Evolutionary conservation across 148 eudicot species (phyloP).

Genomic region (Vaccinium macrocarpon): DNA sequence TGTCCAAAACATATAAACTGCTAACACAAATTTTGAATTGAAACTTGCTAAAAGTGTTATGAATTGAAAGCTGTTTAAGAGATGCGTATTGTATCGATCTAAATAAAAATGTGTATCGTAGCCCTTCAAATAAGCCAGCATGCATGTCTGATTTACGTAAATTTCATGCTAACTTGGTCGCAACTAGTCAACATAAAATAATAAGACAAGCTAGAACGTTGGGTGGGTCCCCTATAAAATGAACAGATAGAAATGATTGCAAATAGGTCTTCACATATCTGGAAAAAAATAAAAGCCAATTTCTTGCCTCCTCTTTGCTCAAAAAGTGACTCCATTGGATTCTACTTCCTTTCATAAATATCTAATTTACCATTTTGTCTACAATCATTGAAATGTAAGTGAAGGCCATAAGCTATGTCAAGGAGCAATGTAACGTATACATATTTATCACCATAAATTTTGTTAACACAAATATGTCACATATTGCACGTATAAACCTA

Average conservation of each 20-base stretch:
- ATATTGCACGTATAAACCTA: too few relatives aligned
- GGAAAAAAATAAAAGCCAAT: not conserved
- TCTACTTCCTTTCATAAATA: not conserved
- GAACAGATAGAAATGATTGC: not conserved
- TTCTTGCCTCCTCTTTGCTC: not conserved
- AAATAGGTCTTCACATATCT: not conserved
- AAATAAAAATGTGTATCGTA: too few relatives aligned
- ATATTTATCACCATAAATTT: too few relatives aligned
- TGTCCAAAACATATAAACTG: too few relatives aligned
- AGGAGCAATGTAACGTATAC: not conserved
- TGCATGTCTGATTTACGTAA: not conserved
- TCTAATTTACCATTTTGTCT: not conserved
- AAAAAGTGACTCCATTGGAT: not conserved
- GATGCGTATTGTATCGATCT: not conserved
- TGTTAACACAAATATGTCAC: too few relatives aligned
- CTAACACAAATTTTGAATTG: too few relatives aligned
- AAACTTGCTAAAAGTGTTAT: too few relatives aligned
- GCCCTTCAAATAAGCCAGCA: not conserved
- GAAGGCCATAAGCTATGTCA: not conserved
- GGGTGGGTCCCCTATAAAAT: not conserved
- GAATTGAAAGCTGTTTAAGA: too few relatives aligned
- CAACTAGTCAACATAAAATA: not conserved
- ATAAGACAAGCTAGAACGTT: not conserved
- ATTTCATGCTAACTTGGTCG: constrained; percentile 9
- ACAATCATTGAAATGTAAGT: not conserved